Evolutionary conservation across 1,284 basidiomycete genomes (phyloP), one percentile per base, ranked within the genome.

Genomic region (Ustilago shanxiensis): DNA sequence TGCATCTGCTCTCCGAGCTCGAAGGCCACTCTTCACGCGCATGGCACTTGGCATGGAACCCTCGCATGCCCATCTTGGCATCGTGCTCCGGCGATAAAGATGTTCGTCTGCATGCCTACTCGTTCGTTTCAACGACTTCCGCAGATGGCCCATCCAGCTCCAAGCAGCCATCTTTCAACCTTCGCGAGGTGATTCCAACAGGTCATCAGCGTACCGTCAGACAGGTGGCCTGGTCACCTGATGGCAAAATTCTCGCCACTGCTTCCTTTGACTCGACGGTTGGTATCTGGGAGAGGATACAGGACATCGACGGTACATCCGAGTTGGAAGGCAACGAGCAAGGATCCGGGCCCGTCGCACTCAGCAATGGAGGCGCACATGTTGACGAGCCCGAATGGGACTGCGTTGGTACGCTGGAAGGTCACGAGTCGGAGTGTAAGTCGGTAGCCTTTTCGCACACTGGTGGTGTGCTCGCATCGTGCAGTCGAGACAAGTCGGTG

Each of bases 361-460:
- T 35, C 88, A 89, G 4, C 90, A 76, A 76, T 39, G 88, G 6
- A 87, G 71, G 67, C 18, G 58, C 57, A 16, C 60, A 66, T 10
- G 66, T 61, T 3, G 68, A 77, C 51, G 77, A 78, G 44, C 78
- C 79, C 26, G 83, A 83, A 35, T 86, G 94, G 93, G 94, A 96
- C 81, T 95, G 95, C 85, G 90, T 92, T 64, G 92, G 91, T 57
- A 90, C 93, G 50, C 87, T 98, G 35, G 95, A 98, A 85, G 97
- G 97, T 0, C 97, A 99, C 85, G 97, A 99, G 86, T 95, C 92
- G 56, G 97, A 99, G 86, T 98, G 95, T 88, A 99, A 99, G 89
- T 90, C 92, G 77, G 93, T 98, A 0, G 93, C 91, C 3, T 99
- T 94, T 87, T 95, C 93, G 20, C 80, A 83, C 31, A 89, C 89